Evolutionary conservation across 129 eudicot species (phyloP).

Genomic region (carrot (Daucus carota)): DH1_v3.0 NC_030387.2:31693501-31694000

Average conservation of each 20-base stretch:
- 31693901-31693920: background rate
- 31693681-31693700: no score
- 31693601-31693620: background rate
- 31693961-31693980: background rate
- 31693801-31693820: no score
- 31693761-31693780: no score
- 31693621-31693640: no score
- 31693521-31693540: background rate
- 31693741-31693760: no score
- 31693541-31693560: background rate
- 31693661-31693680: no score
- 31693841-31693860: background rate
- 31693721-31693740: no score
- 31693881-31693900: background rate
- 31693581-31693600: background rate
- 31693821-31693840: background rate
- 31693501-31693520: background rate
- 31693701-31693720: no score
- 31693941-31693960: constrained; percentile 14
- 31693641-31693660: no score
- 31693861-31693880: background rate
- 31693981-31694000: constrained; percentile 2
- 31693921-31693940: constrained; percentile 15
- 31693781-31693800: no score
- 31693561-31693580: background rate